Evolutionary conservation across 2,329 filamentous ascomycete genomes (phyloP).

Genomic region (Epicoccum nigrum): DNA sequence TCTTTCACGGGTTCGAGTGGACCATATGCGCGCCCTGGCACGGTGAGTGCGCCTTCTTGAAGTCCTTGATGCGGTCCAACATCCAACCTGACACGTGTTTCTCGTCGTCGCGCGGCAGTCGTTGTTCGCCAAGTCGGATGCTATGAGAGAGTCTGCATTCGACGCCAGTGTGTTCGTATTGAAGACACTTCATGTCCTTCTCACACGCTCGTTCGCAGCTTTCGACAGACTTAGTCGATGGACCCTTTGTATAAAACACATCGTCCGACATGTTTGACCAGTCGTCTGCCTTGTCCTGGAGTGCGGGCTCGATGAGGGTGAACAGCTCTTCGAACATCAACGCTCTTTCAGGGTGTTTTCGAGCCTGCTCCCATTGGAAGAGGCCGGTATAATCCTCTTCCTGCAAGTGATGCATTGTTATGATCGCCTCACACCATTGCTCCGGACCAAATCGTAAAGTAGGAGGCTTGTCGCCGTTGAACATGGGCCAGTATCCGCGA

Average conservation of each 20-base stretch:
- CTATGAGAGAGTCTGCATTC: conserved; percentile 37
- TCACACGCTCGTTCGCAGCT: conserved; percentile 38
- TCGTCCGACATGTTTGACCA: conserved; percentile 46
- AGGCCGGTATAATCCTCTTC: conserved; percentile 38
- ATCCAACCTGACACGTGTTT: conserved; percentile 44
- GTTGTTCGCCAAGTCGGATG: conserved; percentile 38
- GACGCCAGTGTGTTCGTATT: conserved; percentile 39
- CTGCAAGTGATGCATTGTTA: conserved; percentile 48
- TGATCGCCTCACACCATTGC: conserved; percentile 53
- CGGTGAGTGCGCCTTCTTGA: conserved; percentile 37
- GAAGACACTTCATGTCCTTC: conserved; percentile 38
- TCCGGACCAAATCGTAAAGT: conserved; percentile 47
- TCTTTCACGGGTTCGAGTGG: conserved; percentile 41
- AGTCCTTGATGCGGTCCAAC: conserved; percentile 34
- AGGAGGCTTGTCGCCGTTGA: conserved; percentile 52
- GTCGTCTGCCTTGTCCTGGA: conserved; percentile 34
- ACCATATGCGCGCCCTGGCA: conserved; percentile 43
- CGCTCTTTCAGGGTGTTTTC: conserved; percentile 30
- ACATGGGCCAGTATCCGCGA: conserved; percentile 52
- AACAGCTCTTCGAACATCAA: conserved; percentile 46
- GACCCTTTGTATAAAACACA: conserved; percentile 26
- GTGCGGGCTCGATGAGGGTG: conserved; percentile 33
- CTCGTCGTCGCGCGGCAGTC: conserved; percentile 26
- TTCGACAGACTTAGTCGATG: conserved; percentile 34
- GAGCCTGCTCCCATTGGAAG: conserved; percentile 35